phyloP scores from a whole-genome alignment of 139 green algal species.

The Picochlorum sp. region DNA sequence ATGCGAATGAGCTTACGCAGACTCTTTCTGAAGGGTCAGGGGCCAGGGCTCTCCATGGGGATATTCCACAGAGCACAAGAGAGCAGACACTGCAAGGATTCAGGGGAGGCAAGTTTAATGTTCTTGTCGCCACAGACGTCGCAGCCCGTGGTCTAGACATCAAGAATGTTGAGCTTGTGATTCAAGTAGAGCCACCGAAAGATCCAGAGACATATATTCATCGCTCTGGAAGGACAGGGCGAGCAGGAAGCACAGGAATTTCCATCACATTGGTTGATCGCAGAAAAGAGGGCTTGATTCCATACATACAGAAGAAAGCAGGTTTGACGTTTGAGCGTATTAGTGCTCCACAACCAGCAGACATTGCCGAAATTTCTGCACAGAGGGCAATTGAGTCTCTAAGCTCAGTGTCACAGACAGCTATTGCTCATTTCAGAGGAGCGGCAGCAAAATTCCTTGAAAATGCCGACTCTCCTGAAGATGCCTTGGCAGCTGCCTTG shows the following conservation, averaged over 20 bases:
- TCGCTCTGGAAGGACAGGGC: constrained; percentile 75
- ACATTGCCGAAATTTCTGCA: constrained; percentile 76
- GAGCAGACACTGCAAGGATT: constrained; percentile 29
- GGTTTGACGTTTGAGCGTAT: constrained; percentile 84
- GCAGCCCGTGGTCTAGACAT: constrained; percentile 97
- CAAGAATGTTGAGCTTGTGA: constrained; percentile 84
- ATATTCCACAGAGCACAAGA: constrained; percentile 78
- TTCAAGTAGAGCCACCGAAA: constrained; percentile 78
- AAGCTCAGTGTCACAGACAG: constrained; percentile 46
- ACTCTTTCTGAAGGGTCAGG: constrained; percentile 47
- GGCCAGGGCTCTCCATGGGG: constrained; percentile 80
- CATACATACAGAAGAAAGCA: constrained; percentile 69
- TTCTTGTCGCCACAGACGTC: constrained; percentile 98
- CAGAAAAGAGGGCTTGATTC: constrained; percentile 75
- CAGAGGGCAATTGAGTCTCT: constrained; percentile 57
- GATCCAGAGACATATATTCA: constrained; percentile 94
- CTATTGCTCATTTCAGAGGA: constrained; percentile 41
- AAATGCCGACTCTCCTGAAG: constrained; percentile 30
- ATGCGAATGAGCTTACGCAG: constrained; percentile 72
- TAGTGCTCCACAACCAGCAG: constrained; percentile 74
- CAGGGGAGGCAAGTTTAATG: constrained; percentile 64
- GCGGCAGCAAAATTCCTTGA: constrained; percentile 53
- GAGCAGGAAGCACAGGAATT: constrained; percentile 74
- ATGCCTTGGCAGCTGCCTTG: constrained; percentile 74
- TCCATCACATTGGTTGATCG: constrained; percentile 72